phyloP scores from a whole-genome alignment of 306 rosid species.

The Parietaria judaica region DNA sequence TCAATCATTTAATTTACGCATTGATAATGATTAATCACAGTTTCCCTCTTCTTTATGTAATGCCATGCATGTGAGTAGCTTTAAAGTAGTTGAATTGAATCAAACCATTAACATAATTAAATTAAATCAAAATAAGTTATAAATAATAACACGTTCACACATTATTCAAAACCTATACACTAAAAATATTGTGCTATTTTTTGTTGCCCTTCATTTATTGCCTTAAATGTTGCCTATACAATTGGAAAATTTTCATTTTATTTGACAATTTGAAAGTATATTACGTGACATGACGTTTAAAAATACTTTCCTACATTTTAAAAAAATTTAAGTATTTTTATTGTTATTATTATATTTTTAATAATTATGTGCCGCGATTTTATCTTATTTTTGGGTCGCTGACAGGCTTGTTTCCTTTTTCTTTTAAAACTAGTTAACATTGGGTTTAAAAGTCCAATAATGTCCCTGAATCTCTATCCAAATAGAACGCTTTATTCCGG shows the following conservation, averaged over 20 bases:
- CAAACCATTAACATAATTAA: not conserved
- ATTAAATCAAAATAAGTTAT: not conserved
- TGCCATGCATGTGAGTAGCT: slow-evolving; percentile 14
- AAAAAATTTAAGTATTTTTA: too few relatives aligned
- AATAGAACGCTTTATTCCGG: slow-evolving; percentile 8
- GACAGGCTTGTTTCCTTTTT: slow-evolving; percentile 20
- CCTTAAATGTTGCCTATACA: slow-evolving; percentile 4
- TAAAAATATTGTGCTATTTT: not conserved
- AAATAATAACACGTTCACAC: not conserved
- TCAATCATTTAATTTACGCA: not conserved
- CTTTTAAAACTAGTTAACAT: slow-evolving; percentile 8
- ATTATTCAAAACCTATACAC: slow-evolving; percentile 9
- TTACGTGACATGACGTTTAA: not conserved
- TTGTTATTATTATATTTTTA: too few relatives aligned
- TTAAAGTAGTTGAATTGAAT: slow-evolving; percentile 10
- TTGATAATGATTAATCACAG: slow-evolving; percentile 5
- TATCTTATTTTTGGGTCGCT: slow-evolving; percentile 6
- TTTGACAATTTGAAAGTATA: not conserved
- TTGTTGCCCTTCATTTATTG: slow-evolving; percentile 1
- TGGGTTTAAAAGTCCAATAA: slow-evolving; percentile 15
- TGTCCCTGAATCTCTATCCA: slow-evolving; percentile 20
- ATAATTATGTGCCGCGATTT: too few relatives aligned
- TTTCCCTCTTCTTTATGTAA: not conserved
- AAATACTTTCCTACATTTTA: too few relatives aligned
- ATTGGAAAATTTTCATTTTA: not conserved